Evolutionary conservation across 2,329 filamentous ascomycete genomes (phyloP), one percentile per base, ranked within the genome.

Genomic region (Volutella citrinella): DNA sequence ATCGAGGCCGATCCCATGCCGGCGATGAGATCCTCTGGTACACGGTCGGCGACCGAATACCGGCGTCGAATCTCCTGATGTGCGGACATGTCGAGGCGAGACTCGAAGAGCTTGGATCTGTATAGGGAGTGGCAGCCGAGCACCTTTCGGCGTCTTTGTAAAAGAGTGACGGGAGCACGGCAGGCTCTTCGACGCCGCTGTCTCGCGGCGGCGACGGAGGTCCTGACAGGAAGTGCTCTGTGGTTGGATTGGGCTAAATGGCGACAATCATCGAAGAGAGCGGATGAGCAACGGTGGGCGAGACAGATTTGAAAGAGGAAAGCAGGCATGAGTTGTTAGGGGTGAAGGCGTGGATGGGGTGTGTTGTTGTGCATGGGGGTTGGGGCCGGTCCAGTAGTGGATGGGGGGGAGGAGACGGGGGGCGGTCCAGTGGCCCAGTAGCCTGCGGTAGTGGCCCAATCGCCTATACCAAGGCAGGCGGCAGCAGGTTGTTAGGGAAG

Each of bases 231-330:
- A 51, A 66, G 55, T 41, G 64, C 63, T 62, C 61, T 66, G 52
- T 62, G 46, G 47, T 63, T 52, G 34, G 49, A 43, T 44, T 55
- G 61, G 40, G 60, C 62, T 46, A 69, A 52, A 44, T 63, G 63
- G 46, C 59, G 59, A 40, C 64, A 59, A 46, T 72, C 64, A 61
- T 70, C 53, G 45, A 68, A 59, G 53, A 72, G 59, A 56, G 63
- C 51, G 57, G 59, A 61, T 49, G 66, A 65, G 52, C 60, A 67
- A 51, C 66, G 63, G 56, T 69, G 65, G 48, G 63, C 56, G 53
- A 65, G 63, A 55, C 70, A 74, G 45, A 70, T 59, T 55, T 63
- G 60, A 38, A 72, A 53, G 42, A 71, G 62, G 52, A 64, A 65
- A 51, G 58, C 61, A 52, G 64, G 70, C 71, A 75, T 75, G 66